Percentiles rank a stretch among this genome's conserved stretches.
phyloP scores from a whole-genome alignment of 129 eudicot species.

The Tagetes patula region DNA sequence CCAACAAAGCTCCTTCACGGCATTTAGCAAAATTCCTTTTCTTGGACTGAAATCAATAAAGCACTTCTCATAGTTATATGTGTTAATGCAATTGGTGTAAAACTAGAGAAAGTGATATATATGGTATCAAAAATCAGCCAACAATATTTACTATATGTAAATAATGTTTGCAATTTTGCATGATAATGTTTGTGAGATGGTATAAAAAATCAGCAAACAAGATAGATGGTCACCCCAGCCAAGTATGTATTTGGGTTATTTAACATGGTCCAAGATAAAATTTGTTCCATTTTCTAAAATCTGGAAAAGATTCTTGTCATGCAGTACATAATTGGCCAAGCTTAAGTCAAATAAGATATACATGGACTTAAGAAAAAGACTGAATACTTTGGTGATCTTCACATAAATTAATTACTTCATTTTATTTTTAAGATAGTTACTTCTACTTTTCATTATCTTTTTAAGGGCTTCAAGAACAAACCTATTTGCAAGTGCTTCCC shows the following conservation, averaged over 20 bases:
- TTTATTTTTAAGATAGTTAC: not conserved
- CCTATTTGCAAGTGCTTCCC: conserved; percentile 94
- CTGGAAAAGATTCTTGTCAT: no score
- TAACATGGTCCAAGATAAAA: no score
- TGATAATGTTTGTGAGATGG: not conserved
- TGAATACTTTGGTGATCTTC: conserved; percentile 4
- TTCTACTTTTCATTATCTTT: not conserved
- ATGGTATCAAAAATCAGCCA: not conserved
- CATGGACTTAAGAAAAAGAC: not conserved
- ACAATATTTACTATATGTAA: not conserved
- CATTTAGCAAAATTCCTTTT: conserved; percentile 84
- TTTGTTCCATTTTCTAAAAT: no score
- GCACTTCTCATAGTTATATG: not conserved
- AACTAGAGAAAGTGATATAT: not conserved
- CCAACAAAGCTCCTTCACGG: conserved; percentile 93
- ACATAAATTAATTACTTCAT: not conserved
- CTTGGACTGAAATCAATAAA: conserved; percentile 21
- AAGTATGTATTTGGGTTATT: no score
- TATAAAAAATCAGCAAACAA: not conserved
- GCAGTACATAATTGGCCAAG: no score
- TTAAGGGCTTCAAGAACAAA: conserved; percentile 18
- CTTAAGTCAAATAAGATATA: not conserved
- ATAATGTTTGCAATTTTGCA: not conserved
- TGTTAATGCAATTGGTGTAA: not conserved
- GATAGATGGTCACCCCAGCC: no score